These are phyloP conservation scores for Coelastrella sp. DNA, from an alignment of 139 green algal genomes.

Conservation along the genomic window DNA sequence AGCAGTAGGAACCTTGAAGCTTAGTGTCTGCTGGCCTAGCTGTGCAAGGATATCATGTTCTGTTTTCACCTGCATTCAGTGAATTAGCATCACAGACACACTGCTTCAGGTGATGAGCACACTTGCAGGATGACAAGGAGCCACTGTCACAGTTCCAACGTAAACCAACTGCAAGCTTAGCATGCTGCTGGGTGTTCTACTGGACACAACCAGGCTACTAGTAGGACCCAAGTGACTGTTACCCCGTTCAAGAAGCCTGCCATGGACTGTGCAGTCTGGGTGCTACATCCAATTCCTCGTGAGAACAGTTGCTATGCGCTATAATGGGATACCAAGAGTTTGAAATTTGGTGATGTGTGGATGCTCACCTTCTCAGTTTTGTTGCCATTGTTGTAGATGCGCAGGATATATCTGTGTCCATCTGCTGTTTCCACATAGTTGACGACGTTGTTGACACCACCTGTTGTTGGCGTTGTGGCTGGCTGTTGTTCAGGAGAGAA, in stretches of 20 bases:
- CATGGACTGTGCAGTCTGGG: no score
- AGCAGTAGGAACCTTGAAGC: constrained; percentile 59
- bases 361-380: constrained; percentile 61
- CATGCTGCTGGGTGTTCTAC: constrained; percentile 29
- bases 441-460: constrained; percentile 67
- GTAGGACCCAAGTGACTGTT: no score
- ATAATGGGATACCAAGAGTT: background rate
- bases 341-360: background rate
- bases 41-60: constrained; percentile 63
- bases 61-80: constrained; percentile 41
- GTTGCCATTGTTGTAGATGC: constrained; percentile 74
- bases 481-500: constrained; percentile 48
- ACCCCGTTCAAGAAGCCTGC: no score
- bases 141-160: no score
- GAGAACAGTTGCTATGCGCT: background rate
- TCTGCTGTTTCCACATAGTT: constrained; percentile 59
- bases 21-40: constrained; percentile 55
- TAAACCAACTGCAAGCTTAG: background rate
- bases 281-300: no score
- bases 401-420: constrained; percentile 62
- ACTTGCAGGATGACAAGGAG: background rate
- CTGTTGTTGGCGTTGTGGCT: constrained; percentile 43
- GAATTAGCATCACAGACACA: background rate
- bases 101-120: background rate
- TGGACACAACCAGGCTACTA: no score